Evolutionary conservation across 768 basidiomycete genomes (phyloP).

Genomic region (Tulasnella sp.): DNA sequence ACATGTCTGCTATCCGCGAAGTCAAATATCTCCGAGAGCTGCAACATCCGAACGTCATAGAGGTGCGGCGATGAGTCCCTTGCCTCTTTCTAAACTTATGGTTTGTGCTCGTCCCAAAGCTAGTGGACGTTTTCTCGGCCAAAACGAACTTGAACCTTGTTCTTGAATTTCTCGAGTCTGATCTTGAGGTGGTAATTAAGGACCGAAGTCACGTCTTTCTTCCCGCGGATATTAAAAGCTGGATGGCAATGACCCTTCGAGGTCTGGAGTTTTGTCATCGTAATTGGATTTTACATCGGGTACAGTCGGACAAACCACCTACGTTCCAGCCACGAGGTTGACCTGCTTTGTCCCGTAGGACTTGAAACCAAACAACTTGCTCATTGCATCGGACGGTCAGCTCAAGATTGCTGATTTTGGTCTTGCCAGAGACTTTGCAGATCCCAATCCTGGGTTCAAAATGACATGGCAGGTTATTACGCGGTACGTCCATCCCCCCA

Average conservation of each 20-base stretch:
- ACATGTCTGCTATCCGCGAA: slow-evolving; percentile 98
- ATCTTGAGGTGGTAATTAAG: slow-evolving; percentile 94
- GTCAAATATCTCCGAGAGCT: slow-evolving; percentile 95
- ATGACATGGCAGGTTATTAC: slow-evolving; percentile 99
- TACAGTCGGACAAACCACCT: slow-evolving; percentile 29
- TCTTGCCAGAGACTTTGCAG: slow-evolving; percentile 91
- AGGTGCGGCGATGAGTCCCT: slow-evolving; percentile 39
- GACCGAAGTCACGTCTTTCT: slow-evolving; percentile 87
- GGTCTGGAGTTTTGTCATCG: slow-evolving; percentile 98
- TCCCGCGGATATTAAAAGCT: slow-evolving; percentile 93
- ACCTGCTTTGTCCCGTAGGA: slow-evolving; percentile 47
- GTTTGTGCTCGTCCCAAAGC: slow-evolving; percentile 38
- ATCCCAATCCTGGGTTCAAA: slow-evolving; percentile 66
- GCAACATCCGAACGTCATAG: slow-evolving; percentile 90
- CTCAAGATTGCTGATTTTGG: slow-evolving; percentile 99
- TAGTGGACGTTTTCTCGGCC: slow-evolving; percentile 93
- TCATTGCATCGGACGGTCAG: slow-evolving; percentile 82
- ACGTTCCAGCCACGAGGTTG: not conserved
- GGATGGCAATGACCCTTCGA: slow-evolving; percentile 97
- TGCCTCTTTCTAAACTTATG: not conserved
- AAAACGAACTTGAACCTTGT: slow-evolving; percentile 97
- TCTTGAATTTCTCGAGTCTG: slow-evolving; percentile 90
- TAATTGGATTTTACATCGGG: slow-evolving; percentile 88
- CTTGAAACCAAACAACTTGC: slow-evolving; percentile 96
- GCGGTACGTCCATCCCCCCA: slow-evolving; percentile 43